Base-by-base conservation (phyloP, 202 grass and related monocot genomes). In the Panicum virgatum region DNA sequence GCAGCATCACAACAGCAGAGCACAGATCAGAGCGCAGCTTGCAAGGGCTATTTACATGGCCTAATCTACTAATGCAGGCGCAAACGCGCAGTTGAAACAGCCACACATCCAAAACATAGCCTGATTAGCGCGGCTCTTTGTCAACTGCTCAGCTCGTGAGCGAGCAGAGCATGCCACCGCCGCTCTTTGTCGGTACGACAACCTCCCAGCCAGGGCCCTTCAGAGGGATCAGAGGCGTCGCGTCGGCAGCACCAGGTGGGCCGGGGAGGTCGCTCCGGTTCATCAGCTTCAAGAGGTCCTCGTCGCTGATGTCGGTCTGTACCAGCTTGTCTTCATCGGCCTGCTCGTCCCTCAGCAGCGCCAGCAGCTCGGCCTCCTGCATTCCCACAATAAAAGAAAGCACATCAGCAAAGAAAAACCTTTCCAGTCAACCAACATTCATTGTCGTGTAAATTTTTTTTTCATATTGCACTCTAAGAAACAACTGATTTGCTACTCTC, bases 141-240 rank as follows among this genome's bases (percentile, higher is more conserved):
- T 43, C 15, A 45, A 18, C 23, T 30, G 30, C 39, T 94, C 83
- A 98, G 80, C 90, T 92, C 57, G 79, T 88, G 46, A 99, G 92
- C 36, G 93, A 76, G 0, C 83, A 82, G 48, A 99, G 90, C 78
- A 99, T 94, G 51, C 86, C 88, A 3, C 89, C 83, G 0, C 92
- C 90, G 7, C 90, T 92, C 82, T 93, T 98, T 29, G 91, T 23
- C 1, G 89, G 74, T 25, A 99, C 32, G 43, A 99, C 93, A 0
- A 99, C 93, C 81, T 99, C 96, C 96, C 92, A 99, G 57, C 92
- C 96, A 50, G 96, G 96, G 16, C 96, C 96, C 80, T 86, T 92
- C 26, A 96, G 78, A 36, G 89, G 87, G 3, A 92, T 16, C 44
- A 87, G 43, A 9, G 86, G 27, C 1, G 20, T 7, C 0, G 73